Conservation (phyloP, 1,139 yeast genomes). For the Eremothecium sinecaudum region DNA sequence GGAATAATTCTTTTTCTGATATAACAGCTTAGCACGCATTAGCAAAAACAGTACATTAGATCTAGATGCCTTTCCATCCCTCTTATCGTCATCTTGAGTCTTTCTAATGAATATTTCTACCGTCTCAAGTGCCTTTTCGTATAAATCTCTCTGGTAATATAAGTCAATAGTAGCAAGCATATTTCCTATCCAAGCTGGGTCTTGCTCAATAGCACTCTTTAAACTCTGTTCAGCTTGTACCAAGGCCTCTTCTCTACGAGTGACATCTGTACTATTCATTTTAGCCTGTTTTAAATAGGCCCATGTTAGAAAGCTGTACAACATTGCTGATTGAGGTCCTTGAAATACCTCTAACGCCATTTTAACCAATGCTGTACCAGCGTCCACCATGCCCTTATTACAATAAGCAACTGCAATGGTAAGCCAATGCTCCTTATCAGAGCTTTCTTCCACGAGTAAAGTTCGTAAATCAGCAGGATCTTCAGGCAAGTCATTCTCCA, state of each 20-base stretch:
- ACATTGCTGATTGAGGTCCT: conserved; percentile 40
- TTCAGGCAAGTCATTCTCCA: conserved; percentile 69
- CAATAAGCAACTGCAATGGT: conserved; percentile 76
- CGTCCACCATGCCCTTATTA: conserved; percentile 46
- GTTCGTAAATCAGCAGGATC: conserved; percentile 77
- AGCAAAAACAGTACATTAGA: conserved; percentile 67
- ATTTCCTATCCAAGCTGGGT: conserved; percentile 39
- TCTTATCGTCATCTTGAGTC: conserved; percentile 28
- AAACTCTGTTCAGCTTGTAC: conserved; percentile 31
- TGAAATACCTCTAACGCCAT: conserved; percentile 46
- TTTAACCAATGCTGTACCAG: conserved; percentile 55
- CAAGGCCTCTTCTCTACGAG: conserved; percentile 26
- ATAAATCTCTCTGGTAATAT: conserved; percentile 40
- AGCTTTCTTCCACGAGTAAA: conserved; percentile 68
- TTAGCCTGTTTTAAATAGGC: conserved; percentile 48
- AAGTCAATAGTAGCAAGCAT: conserved; percentile 54
- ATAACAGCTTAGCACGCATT: conserved; percentile 76
- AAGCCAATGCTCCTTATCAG: conserved; percentile 73
- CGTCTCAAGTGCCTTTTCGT: conserved; percentile 58
- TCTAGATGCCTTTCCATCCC: conserved; percentile 24
- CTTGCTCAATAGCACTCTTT: conserved; percentile 33
- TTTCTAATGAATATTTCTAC: conserved; percentile 46
- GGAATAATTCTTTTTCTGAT: conserved; percentile 61
- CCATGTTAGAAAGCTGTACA: conserved; percentile 68
- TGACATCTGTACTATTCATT: conserved; percentile 27